Conservation (phyloP, 192 early-diverging fungal species). For the Ramicandelaber brevisporus region DNA sequence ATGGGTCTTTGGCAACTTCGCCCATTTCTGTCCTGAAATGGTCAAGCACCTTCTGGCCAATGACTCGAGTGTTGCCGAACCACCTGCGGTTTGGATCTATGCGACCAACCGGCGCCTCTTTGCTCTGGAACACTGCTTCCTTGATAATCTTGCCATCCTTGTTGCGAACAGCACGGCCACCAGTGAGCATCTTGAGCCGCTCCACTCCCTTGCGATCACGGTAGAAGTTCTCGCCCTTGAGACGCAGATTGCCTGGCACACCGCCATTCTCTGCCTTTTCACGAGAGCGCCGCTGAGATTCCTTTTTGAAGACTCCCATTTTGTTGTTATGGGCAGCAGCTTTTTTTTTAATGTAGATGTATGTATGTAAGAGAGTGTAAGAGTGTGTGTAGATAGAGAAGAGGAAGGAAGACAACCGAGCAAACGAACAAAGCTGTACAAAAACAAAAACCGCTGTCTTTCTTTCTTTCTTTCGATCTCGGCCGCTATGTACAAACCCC, state of each 20-base stretch:
- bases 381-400: no score
- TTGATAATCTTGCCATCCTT: constrained; percentile 74
- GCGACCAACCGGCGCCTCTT: constrained; percentile 44
- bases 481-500: no score
- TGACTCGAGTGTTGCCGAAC: constrained; percentile 97
- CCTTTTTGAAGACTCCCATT: no score
- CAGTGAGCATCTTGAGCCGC: constrained; percentile 80
- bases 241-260: constrained; percentile 36
- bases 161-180: constrained; percentile 61
- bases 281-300: no score
- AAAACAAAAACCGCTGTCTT: no score
- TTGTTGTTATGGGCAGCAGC: no score
- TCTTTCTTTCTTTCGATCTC: no score
- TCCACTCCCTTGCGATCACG: constrained; percentile 85
- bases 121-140: constrained; percentile 69
- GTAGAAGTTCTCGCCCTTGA: constrained; percentile 99
- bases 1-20: constrained; percentile 73
- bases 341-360: no score
- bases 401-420: no score
- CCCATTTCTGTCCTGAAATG: constrained; percentile 79
- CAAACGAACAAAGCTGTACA: no score
- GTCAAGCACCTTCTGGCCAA: constrained; percentile 81
- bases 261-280: no score
- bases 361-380: no score
- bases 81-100: constrained; percentile 88